Evolutionary conservation across 1,284 basidiomycete genomes (phyloP), one percentile per base, ranked within the genome.

Genomic region (Polyporus tsugae): DNA sequence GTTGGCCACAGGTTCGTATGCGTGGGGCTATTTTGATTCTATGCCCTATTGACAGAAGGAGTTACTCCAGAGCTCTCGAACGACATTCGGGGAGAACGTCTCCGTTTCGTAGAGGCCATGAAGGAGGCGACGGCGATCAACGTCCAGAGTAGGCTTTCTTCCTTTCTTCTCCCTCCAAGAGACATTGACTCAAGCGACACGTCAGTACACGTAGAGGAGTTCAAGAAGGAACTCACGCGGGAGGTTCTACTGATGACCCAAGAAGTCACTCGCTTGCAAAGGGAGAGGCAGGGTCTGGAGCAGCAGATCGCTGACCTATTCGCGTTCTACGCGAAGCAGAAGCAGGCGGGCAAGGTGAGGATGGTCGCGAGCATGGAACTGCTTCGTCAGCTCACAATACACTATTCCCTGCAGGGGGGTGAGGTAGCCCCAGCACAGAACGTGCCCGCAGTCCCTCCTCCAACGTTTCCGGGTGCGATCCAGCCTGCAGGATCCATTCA

Each of bases 81-180:
- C 63, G 94, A 95, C 74, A 95, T 96, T 66, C 89, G 91, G 63
- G 94, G 94, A 6, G 94, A 96, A 80, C 83, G 94, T 55, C 80
- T 96, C 64, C 84, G 92, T 5, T 96, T 96, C 75, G 91, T 96
- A 11, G 95, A 96, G 74, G 93, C 94, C 19, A 96, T 96, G 94
- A 93, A 93, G 76, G 91, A 95, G 73, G 95, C 94, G 1, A 96
- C 95, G 0, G 88, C 89, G 1, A 92, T 95, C 76, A 95, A 96
- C 72, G 89, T 96, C 7, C 89, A 93, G 77, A 82, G 93, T 93
- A 78, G 80, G 86, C 77, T 38, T 49, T 52, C n/a, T 39, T 35
- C 35, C 17, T 42, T 36, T 39, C 25, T 60, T 42, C 36, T 22
- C 22, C n/a, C 36, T 22, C 22, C n/a, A 15, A 46, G 42, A 25